Evolutionary conservation across 2,329 filamentous ascomycete species (phyloP), one percentile per base, ranked within the genome.

Genomic region (Whalleya microplaca): DNA sequence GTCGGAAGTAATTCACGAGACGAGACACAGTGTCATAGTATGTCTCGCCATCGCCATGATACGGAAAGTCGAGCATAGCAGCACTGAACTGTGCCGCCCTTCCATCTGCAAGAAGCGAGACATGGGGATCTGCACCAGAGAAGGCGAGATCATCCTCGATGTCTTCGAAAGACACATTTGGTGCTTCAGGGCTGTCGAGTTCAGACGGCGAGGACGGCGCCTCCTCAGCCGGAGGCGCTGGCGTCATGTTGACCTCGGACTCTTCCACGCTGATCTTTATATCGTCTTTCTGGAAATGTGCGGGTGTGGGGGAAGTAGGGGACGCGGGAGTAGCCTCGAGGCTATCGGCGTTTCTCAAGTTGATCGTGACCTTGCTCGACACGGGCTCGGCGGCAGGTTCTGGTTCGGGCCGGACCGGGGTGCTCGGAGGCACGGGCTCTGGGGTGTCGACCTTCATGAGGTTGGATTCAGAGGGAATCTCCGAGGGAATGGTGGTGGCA

Each of bases 351-450:
- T 80, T 80, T 55, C 84, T 81, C 47, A 87, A 73, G 65, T 86
- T 87, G 51, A 87, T 80, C 9, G 84, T 87, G 48, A 87, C 81
- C 66, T 76, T 80, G 70, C 81, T 86, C 2, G 84, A 84, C 37
- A 80, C 77, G 40, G 78, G 76, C 41, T 78, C 78, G 18, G 73
- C 64, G 27, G 70, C 59, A 45, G 70, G 69, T 48, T 74, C 69
- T 41, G 69, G 64, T 49, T 72, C 66, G 45, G 68, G 62, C 27
- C n/a, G n/a, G n/a, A n/a, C n/a, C n/a, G 70, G 79, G 2, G 79
- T 82, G 55, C 72, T 74, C n/a, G 77, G 77, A 42, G 69, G 68
- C 51, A 68, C 63, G 44, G 72, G 70, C 47, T 76, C 72, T 23
- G 68, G 69, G 18, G 72, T 72, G 56, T 78, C 74, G 55, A 77